Base-by-base conservation (phyloP, 2,329 filamentous ascomycete species). In the Fusarium musae region DNA sequence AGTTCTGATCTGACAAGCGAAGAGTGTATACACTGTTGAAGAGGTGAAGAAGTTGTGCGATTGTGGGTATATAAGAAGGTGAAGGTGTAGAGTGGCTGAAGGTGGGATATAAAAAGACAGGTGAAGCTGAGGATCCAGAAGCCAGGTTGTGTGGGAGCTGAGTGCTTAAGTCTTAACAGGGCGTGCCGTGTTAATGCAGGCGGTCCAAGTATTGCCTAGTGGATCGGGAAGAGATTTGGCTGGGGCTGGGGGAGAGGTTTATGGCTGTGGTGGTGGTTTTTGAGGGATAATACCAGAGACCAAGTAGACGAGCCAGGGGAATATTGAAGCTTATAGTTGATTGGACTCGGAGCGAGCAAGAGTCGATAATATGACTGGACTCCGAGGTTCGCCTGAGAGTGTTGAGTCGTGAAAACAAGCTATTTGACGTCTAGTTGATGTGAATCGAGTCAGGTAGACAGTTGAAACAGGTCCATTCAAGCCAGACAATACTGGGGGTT, bases 211-310 rank as follows among this genome's bases (percentile, higher is more conserved):
- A 74, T 72, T 57, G 68, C 39, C 63, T 63, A 61, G 70, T 75
- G 73, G 73, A 74, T 72, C 73, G 59, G 53, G 59, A 60, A 67
- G 58, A 63, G 65, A 63, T 71, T 70, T 70, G 68, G 58, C 61
- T 72, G 59, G 56, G 61, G 54, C 61, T 58, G 59, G 70, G 67
- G 70, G 63, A 47, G 42, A 66, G 59, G 19, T 57, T 56, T 64
- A 59, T 26, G 56, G 56, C 43, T 40, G 59, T 47, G 44, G 46
- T 43, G 28, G 59, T 53, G 46, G 30, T 34, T 47, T 59, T 36
- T 70, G 59, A 66, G 47, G 66, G 65, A 58, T 44, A 56, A 52
- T 57, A 39, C 37, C 66, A 68, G 47, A 54, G 59, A 47, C 52
- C 58, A 47, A 46, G 63, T 57, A 50, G 43, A 67, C 34, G 23